Percentiles rank a stretch among this genome's conserved stretches.
Conservation (phyloP, 163 green algal species). For the Chlamydomonas reinhardtii region DNA sequence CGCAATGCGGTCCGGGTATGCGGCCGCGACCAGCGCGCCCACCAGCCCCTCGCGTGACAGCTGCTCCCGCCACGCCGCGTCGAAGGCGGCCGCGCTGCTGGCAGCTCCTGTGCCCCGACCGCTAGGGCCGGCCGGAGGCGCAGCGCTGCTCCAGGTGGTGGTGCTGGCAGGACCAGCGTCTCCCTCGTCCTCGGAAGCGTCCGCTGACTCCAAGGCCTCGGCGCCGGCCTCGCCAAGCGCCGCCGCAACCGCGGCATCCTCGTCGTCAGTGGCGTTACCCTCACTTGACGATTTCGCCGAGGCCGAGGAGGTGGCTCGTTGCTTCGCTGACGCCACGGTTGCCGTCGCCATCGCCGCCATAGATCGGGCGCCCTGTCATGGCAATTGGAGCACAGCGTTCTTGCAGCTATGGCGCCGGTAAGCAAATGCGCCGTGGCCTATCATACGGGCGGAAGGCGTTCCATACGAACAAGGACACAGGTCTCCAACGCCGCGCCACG, state of each 20-base stretch:
- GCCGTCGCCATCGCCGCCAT: slow-evolving; percentile 28
- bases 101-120: not conserved
- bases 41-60: slow-evolving; percentile 40
- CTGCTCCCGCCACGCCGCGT: slow-evolving; percentile 2
- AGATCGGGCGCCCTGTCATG: slow-evolving; percentile 29
- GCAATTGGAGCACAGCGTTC: too few relatives aligned
- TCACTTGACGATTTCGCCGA: not conserved
- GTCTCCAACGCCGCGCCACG: too few relatives aligned
- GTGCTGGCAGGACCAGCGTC: not conserved
- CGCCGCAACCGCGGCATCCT: slow-evolving; percentile 18
- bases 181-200: not conserved
- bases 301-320: not conserved
- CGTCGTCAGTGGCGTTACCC: slow-evolving; percentile 19
- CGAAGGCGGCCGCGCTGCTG: not conserved
- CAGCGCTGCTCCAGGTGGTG: too few relatives aligned
- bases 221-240: not conserved
- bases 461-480: too few relatives aligned
- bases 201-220: slow-evolving; percentile 4
- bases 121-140: not conserved
- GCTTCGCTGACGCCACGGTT: not conserved
- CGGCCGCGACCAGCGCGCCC: slow-evolving; percentile 68
- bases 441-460: too few relatives aligned
- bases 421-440: too few relatives aligned
- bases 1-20: slow-evolving; percentile 75
- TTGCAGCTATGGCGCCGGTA: too few relatives aligned